These are phyloP conservation scores for Pseudogymnoascus sp. DNA, from an alignment of 2,329 filamentous ascomycete genomes.

Conservation along the genomic window DNA sequence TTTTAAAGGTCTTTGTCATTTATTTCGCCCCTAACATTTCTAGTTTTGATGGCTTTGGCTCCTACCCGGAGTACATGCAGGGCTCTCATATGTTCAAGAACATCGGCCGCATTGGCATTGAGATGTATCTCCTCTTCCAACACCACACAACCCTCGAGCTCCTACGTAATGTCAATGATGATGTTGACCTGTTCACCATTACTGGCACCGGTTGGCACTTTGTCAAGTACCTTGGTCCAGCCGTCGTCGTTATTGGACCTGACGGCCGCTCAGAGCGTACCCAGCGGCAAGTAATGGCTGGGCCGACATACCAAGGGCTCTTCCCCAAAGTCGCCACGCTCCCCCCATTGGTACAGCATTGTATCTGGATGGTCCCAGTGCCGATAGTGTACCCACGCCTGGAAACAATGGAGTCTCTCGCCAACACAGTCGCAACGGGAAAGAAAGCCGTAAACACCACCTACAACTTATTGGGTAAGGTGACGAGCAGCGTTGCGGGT, in stretches of 20 bases:
- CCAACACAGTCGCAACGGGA: conserved; percentile 82
- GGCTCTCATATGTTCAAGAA: conserved; percentile 97
- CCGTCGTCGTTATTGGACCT: conserved; percentile 79
- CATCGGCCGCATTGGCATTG: conserved; percentile 86
- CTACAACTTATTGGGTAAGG: conserved; percentile 92
- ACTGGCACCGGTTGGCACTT: conserved; percentile 99
- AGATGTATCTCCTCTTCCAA: conserved; percentile 98
- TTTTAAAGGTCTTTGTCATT: conserved; percentile 20
- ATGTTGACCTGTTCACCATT: conserved; percentile 89
- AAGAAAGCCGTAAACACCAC: conserved; percentile 96
- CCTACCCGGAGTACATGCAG: conserved; percentile 97
- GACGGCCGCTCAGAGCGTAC: conserved; percentile 90
- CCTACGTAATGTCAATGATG: conserved; percentile 77
- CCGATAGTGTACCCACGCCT: conserved; percentile 85
- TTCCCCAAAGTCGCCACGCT: conserved; percentile 92
- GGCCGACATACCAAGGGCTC: conserved; percentile 91
- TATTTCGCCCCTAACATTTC: conserved; percentile 11
- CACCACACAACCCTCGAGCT: conserved; percentile 95
- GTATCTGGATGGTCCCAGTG: conserved; percentile 90
- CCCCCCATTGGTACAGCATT: conserved; percentile 90
- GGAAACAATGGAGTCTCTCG: conserved; percentile 84
- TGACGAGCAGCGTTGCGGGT: conserved; percentile 88
- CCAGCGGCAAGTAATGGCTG: conserved; percentile 85
- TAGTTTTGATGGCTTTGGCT: conserved; percentile 94
- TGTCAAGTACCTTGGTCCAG: conserved; percentile 89